A percentile compares a stretch with the other conserved stretches of the same genome.
Conservation (phyloP, 2,329 filamentous ascomycete genomes). For the Helminthosporium solani region DNA sequence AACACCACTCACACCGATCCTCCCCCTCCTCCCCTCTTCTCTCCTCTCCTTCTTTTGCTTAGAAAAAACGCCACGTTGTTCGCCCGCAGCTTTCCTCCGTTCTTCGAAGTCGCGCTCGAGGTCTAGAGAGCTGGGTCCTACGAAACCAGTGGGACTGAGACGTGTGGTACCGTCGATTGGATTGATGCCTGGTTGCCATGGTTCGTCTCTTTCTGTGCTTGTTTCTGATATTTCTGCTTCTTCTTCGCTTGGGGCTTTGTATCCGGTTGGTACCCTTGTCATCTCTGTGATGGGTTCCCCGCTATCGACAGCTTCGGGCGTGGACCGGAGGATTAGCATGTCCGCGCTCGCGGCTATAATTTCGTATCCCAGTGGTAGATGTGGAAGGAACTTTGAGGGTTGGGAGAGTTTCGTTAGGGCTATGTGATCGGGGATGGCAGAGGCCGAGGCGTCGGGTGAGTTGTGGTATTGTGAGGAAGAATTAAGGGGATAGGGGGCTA, state of each 20-base stretch:
- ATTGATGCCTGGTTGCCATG: slow-evolving; percentile 20
- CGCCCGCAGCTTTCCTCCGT: slow-evolving; percentile 21
- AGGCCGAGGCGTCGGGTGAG: slow-evolving; percentile 13
- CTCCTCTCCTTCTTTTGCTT: slow-evolving; percentile 1
- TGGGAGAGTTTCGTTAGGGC: slow-evolving; percentile 29
- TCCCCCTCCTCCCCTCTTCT: slow-evolving; percentile 6
- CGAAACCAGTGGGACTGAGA: slow-evolving; percentile 37
- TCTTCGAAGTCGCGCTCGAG: slow-evolving; percentile 28
- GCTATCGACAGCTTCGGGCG: slow-evolving; percentile 7
- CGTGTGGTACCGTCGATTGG: slow-evolving; percentile 40
- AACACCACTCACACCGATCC: slow-evolving; percentile 22
- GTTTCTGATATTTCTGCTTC: not conserved
- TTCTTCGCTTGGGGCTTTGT: not conserved
- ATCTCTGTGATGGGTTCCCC: not conserved
- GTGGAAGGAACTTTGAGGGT: slow-evolving; percentile 33
- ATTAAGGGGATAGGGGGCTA: slow-evolving; percentile 21
- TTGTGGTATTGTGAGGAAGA: slow-evolving; percentile 2
- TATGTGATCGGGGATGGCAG: slow-evolving; percentile 26
- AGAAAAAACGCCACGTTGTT: not conserved
- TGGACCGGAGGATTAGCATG: slow-evolving; percentile 31
- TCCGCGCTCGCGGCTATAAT: slow-evolving; percentile 30
- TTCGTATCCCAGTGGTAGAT: slow-evolving; percentile 28
- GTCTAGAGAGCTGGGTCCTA: slow-evolving; percentile 22
- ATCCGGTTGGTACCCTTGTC: not conserved
- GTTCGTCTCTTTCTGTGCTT: not conserved